Conservation (phyloP, 129 eudicot species). For the Rutidosis leptorrhynchoides region DNA sequence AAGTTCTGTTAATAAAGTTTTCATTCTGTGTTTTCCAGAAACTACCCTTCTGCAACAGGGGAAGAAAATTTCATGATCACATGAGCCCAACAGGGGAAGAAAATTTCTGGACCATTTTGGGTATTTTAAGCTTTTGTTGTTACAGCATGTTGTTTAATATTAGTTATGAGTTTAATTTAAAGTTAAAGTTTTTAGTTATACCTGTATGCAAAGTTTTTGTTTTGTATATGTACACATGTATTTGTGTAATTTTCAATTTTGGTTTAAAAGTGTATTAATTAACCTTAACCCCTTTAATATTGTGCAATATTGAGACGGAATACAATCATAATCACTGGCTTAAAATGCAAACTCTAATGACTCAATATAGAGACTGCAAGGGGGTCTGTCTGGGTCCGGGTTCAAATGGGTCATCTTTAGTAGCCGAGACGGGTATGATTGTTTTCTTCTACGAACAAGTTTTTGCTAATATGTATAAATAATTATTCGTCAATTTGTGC, state of each 20-base stretch:
- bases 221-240: too few relatives aligned
- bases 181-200: neutral
- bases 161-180: too few relatives aligned
- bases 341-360: neutral
- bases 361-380: neutral
- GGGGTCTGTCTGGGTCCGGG: neutral
- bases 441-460: neutral
- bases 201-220: too few relatives aligned
- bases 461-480: neutral
- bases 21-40: constrained; percentile 24
- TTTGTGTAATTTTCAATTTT: too few relatives aligned
- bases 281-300: too few relatives aligned
- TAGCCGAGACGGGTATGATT: neutral
- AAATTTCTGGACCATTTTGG: constrained; percentile 35
- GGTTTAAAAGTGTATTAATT: too few relatives aligned
- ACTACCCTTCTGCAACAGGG: constrained; percentile 23
- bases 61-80: constrained; percentile 25
- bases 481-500: too few relatives aligned
- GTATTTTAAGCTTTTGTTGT: constrained; percentile 30
- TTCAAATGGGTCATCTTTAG: neutral
- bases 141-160: neutral
- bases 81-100: constrained; percentile 41
- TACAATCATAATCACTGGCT: neutral
- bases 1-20: constrained; percentile 12
- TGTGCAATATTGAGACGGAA: neutral